Base-by-base conservation (phyloP, 2,329 filamentous ascomycete genomes). In the Xenoacremonium recifei region DNA sequence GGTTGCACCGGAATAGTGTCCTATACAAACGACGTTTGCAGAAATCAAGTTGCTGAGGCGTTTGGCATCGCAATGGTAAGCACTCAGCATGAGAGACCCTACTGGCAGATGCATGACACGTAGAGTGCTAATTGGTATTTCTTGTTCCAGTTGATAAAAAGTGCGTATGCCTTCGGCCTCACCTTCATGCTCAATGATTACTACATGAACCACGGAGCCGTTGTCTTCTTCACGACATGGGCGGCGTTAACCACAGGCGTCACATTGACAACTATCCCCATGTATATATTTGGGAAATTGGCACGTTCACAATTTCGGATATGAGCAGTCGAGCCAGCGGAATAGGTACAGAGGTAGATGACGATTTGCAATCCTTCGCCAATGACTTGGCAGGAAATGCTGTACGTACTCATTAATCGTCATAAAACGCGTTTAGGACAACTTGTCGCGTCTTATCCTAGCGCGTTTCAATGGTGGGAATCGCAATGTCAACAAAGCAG, bases 21-120 rank as follows among this genome's bases (percentile, higher is more conserved):
- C 4, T 41, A 41, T 16, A 35, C 39, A n/a, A 41, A 41, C 9
- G 39, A 41, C 6, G 39, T 41, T 5, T 41, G 39, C 9, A 20
- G 21, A n/a, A 18, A 35, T 15, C 35, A 9, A n/a, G 39, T 25
- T 6, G 39, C 21, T 5, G 32, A 41, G 13, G 39, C 39, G 11
- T 41, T 41, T 27, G 39, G 39, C 6, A 16, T 41, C 4, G 39
- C 39, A 3, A 41, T 41, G 32, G 32, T 36, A 29, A 41, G 39
- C 27, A 3, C 6, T 10, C n/a, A n/a, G n/a, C n/a, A n/a, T n/a
- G n/a, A n/a, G n/a, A n/a, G n/a, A n/a, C n/a, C n/a, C n/a, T n/a
- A n/a, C n/a, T n/a, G n/a, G n/a, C n/a, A n/a, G n/a, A n/a, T n/a
- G n/a, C n/a, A n/a, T n/a, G n/a, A n/a, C n/a, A n/a, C n/a, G n/a